Base-by-base conservation (phyloP, 495 filamentous ascomycete genomes). In the Hypoxylon crocopeplum region DNA sequence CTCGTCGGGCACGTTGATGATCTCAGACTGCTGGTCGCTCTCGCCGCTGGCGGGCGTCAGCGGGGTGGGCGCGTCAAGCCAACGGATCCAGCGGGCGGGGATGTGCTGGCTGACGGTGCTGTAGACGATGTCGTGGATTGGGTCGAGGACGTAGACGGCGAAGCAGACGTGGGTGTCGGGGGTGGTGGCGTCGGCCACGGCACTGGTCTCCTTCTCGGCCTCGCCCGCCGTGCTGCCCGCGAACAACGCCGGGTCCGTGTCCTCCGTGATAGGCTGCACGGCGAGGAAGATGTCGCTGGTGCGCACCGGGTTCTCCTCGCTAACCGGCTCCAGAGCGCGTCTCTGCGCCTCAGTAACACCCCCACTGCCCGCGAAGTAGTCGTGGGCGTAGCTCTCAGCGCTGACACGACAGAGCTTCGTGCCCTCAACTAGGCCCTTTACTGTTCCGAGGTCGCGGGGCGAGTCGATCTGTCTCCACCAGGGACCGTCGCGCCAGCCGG, bases 241-340 rank as follows among this genome's bases (percentile, higher is more conserved):
- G 77, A 97, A 96, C 0, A 96, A 80, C 2, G 87, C 84, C 37
- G 77, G 70, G 30, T 85, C 84, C 11, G 76, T 74, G 66, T 90
- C 85, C 1, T 69, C 53, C 41, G 76, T 78, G 63, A 97, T 84
- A 2, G 95, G 91, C 74, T 98, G 95, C 38, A 98, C 87, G 16
- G 92, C 85, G 10, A 98, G 82, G 83, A 98, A 98, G 56, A 98
- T 91, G 69, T 98, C 92, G 59, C 89, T 93, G 71, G 85, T 92
- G 37, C 94, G 87, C 16, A 93, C 90, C 5, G 94, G 92, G 70
- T 97, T 98, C 37, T 83, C 85, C 72, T 93, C 90, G 69, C 82
- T 87, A 16, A 92, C 73, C 0, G 85, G 77, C 73, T 91, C 84
- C 1, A 86, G 85, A 13, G 91, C 91, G 36, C 86, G 82, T 69